These are phyloP conservation scores for Fusarium staphyleae DNA, from an alignment of 2,329 filamentous ascomycete genomes.

Conservation along the genomic window DNA sequence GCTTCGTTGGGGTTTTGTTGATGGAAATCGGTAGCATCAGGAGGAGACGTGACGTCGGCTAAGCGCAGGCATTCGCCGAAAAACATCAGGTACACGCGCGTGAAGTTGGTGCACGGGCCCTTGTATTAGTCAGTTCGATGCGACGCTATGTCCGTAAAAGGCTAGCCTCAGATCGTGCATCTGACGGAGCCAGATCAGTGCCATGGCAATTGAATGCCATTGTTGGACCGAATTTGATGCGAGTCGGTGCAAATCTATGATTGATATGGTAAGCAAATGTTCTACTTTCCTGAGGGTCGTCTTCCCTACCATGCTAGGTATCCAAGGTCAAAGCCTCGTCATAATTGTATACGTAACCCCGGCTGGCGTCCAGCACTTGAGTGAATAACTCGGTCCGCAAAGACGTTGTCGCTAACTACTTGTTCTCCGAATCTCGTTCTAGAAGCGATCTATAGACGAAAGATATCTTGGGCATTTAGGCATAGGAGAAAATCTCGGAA, in stretches of 20 bases:
- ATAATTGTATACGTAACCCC: neutral
- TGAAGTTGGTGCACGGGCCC: constrained; percentile 49
- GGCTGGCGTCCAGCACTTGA: too few species aligned
- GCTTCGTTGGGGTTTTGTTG: constrained; percentile 38
- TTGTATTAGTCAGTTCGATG: neutral
- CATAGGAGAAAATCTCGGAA: neutral
- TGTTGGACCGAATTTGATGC: constrained; percentile 19
- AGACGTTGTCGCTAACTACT: neutral
- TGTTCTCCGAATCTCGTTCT: neutral
- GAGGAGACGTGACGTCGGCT: constrained; percentile 47
- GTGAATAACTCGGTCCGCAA: neutral
- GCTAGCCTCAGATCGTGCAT: too few species aligned
- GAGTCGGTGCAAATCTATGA: constrained; percentile 6
- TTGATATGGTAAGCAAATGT: too few species aligned
- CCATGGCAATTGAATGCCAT: constrained; percentile 17
- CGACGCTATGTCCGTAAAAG: too few species aligned
- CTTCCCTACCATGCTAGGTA: too few species aligned
- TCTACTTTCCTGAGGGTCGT: too few species aligned
- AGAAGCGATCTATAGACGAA: constrained; percentile 5
- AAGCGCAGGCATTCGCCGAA: constrained; percentile 32
- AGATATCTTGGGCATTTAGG: neutral
- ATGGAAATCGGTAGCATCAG: constrained; percentile 42
- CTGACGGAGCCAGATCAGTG: too few species aligned
- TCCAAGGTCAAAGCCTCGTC: too few species aligned
- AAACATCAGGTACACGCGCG: constrained; percentile 50